phyloP scores from a whole-genome alignment of 208 protist genomes.

The Leishmania major region DNA sequence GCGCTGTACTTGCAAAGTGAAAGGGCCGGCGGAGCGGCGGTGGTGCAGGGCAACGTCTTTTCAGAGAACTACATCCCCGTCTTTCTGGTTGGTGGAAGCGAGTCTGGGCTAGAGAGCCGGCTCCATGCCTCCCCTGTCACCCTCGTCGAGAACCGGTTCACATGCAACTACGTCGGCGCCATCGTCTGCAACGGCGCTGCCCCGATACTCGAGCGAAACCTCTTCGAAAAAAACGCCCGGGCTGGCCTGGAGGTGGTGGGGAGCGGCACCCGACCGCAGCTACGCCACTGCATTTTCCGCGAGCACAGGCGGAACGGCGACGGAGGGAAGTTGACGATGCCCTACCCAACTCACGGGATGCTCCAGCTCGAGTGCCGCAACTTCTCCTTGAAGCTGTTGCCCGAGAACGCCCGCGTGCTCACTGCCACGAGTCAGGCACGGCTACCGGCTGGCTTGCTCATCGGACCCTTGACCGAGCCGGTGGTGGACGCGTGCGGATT shows the following conservation, averaged over 20 bases:
- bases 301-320: slow-evolving; percentile 26
- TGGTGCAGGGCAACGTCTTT: slow-evolving; percentile 66
- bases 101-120: slow-evolving; percentile 11
- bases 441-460: slow-evolving; percentile 55
- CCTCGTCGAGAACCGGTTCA: slow-evolving; percentile 66
- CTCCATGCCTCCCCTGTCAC: slow-evolving; percentile 9
- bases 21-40: slow-evolving; percentile 9
- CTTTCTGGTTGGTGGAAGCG: slow-evolving; percentile 38
- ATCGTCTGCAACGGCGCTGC: slow-evolving; percentile 65
- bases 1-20: slow-evolving; percentile 53
- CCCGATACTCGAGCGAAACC: slow-evolving; percentile 59
- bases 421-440: slow-evolving; percentile 25
- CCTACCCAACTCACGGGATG: slow-evolving; percentile 37
- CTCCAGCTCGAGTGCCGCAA: slow-evolving; percentile 35
- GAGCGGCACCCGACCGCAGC: slow-evolving; percentile 39
- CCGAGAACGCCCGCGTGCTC: slow-evolving; percentile 46
- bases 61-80: slow-evolving; percentile 59
- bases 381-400: slow-evolving; percentile 39
- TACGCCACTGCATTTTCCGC: slow-evolving; percentile 68
- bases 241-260: slow-evolving; percentile 75
- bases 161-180: slow-evolving; percentile 73
- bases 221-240: slow-evolving; percentile 75
- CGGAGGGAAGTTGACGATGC: neutral
- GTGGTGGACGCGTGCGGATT: slow-evolving; percentile 59
- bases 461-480: slow-evolving; percentile 44